Evolutionary conservation across 2,329 filamentous ascomycete species (phyloP), one percentile per base, ranked within the genome.

Genomic region (Aspergillus transmontanensis): DNA sequence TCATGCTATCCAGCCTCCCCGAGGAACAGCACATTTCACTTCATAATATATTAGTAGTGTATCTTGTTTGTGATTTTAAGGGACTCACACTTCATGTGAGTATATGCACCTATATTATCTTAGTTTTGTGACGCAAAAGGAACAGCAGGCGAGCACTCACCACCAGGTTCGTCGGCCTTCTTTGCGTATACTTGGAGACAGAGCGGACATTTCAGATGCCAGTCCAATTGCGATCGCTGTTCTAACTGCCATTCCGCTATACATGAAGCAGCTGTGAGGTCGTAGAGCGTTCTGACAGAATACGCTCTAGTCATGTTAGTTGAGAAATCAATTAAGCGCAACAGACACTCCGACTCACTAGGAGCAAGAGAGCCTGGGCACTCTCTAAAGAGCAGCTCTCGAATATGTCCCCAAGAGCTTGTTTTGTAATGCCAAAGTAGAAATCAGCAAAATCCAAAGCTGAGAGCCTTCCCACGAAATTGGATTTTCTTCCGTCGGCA

Each of bases 201-300:
- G 34, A n/a, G 68, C 65, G 19, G 67, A 65, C 64, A 72, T 66
- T 26, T 70, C 68, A 10, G 69, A 73, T 4, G 74, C 71, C 6
- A 75, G 65, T 5, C 75, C 75, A 58, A 77, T 76, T 12, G 74
- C 75, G 2, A 75, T 66, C 3, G 75, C 75, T 21, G 74, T 75
- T 34, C 75, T 65, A 4, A 73, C 72, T 55, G 75, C 74, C 72
- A 75, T 76, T 3, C 75, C 75, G 59, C 72, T 76, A 60, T 76
- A 75, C 71, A 76, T 73, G 64, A 74, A 76, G 61, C 74, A 76
- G 60, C 70, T 72, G 65, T 78, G 75, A 11, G 74, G 74, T 32
- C 74, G 73, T 26, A 77, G 51, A 6, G 75, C 73, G 59, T 76
- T 73, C 59, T 76, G 75, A 48, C 72, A 75, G 56, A 73, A 76